Evolutionary conservation across 371 early-diverging fungal genomes (phyloP).

Genomic region (Sporodiniella umbellata): DNA sequence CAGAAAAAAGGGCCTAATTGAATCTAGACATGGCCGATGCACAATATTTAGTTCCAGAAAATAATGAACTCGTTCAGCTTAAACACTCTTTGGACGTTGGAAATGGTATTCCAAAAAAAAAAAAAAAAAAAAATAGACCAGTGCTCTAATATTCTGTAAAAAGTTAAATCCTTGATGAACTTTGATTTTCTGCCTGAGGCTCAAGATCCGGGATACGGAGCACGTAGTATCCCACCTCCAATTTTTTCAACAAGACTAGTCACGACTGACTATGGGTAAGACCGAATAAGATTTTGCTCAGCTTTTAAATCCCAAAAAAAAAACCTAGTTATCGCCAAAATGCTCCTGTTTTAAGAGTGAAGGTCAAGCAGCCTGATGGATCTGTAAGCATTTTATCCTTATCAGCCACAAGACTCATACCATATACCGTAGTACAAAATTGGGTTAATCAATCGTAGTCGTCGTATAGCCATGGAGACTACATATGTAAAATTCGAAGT

Average conservation of each 20-base stretch:
- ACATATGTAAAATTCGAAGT: slow-evolving; percentile 11
- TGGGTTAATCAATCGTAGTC: slow-evolving; percentile 24
- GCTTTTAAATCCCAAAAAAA: no score
- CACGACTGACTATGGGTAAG: slow-evolving; percentile 46
- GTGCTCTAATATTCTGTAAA: neutral
- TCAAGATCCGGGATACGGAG: slow-evolving; percentile 23
- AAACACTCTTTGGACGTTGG: slow-evolving; percentile 32
- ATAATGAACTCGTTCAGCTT: slow-evolving; percentile 36
- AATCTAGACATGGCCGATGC: slow-evolving; percentile 63
- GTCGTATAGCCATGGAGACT: neutral
- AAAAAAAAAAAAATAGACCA: neutral
- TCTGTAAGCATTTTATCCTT: slow-evolving; percentile 29
- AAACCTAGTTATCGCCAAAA: slow-evolving; percentile 52
- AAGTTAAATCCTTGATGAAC: slow-evolving; percentile 33
- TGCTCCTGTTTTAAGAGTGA: slow-evolving; percentile 40
- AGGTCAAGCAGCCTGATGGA: slow-evolving; percentile 45
- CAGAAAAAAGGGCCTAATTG: no score
- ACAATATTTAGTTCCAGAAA: slow-evolving; percentile 46
- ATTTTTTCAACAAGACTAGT: slow-evolving; percentile 45
- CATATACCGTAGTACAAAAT: slow-evolving; percentile 35
- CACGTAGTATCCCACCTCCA: slow-evolving; percentile 51
- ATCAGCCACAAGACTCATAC: no score
- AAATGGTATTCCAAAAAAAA: slow-evolving; percentile 30
- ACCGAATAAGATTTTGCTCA: no score
- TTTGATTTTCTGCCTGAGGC: slow-evolving; percentile 19